Evolutionary conservation across 108 stramenopile genomes (phyloP), one percentile per base, ranked within the genome.

Genomic region (Nannochloropsis salina): DNA sequence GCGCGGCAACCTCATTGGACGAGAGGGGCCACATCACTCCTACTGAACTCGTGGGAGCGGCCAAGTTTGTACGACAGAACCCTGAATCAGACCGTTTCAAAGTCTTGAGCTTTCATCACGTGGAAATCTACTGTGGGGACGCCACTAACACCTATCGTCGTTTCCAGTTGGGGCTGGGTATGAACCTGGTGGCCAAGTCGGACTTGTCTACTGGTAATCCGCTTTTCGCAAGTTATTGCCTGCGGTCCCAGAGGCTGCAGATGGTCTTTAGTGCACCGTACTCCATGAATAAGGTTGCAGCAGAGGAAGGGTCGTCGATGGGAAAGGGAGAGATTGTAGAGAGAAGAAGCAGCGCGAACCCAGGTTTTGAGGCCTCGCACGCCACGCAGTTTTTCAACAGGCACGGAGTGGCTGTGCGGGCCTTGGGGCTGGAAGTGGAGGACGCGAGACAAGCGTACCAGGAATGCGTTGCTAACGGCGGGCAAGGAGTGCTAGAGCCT

Each of bases 181-280:
- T 92, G 91, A 31, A 86, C 20, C 61, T 90, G 22, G 91, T 92
- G 12, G 90, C 91, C 42, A 89, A 89, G 80, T 89, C 89, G 12
- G 89, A 89, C 80, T 85, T 86, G 85, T 89, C 88, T 83, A 89
- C 90, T 20, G 90, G 90, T 12, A 91, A 91, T 88, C 86, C 84
- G 22, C 51, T 42, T 85, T 89, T 90, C 88, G 89, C 89, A 42
- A 89, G 88, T 88, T 90, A 90, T 85, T 90, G 89, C 10, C 74
- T 90, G 31, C 85, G 88, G 83, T 90, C 90, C 82, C 44, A 90
- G 51, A 90, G 90, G 41, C 51, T 91, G 44, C 85, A 81, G n/a
- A 88, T 91, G 21, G 86, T 89, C 81, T 91, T 90, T 88, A 91
- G 90, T 5, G 91, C 91, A 5, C 91, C 91, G n/a, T 91, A 91